Evolutionary conservation across 495 filamentous ascomycete genomes (phyloP).

Genomic region (Xylaria flabelliformis): DNA sequence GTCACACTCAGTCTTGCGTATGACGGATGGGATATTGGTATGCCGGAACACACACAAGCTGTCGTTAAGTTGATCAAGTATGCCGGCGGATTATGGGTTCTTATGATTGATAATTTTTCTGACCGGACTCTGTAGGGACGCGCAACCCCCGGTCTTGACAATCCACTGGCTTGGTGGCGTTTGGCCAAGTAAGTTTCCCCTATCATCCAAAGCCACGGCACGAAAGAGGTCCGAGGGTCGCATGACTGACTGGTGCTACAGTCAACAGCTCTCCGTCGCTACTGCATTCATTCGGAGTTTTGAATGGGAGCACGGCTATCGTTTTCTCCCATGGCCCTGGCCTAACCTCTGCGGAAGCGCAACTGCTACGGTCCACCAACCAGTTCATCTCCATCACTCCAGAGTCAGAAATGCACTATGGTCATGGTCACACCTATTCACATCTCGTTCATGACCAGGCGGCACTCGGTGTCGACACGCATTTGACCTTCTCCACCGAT

Average conservation of each 20-base stretch:
- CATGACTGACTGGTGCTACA: slow-evolving; percentile 18
- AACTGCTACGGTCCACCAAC: slow-evolving; percentile 45
- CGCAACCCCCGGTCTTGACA: slow-evolving; percentile 43
- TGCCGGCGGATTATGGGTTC: background rate
- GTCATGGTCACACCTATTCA: slow-evolving; percentile 44
- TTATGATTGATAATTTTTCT: background rate
- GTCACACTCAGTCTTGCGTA: slow-evolving; percentile 47
- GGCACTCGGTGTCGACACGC: slow-evolving; percentile 54
- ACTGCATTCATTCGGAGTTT: slow-evolving; percentile 38
- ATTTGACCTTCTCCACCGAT: slow-evolving; percentile 52
- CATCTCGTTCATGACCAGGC: slow-evolving; percentile 50
- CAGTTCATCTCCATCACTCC: slow-evolving; percentile 54
- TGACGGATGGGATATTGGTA: slow-evolving; percentile 41
- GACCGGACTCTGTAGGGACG: slow-evolving; percentile 12
- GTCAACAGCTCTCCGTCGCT: slow-evolving; percentile 43
- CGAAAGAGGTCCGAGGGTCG: background rate
- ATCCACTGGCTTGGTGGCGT: slow-evolving; percentile 43
- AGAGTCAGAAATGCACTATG: slow-evolving; percentile 55
- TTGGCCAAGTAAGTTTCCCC: slow-evolving; percentile 41
- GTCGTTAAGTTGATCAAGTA: slow-evolving; percentile 38
- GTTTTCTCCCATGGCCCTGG: slow-evolving; percentile 50
- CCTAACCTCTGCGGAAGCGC: slow-evolving; percentile 32
- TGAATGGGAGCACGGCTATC: slow-evolving; percentile 46
- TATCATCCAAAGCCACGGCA: background rate
- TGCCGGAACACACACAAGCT: slow-evolving; percentile 34